Percentiles rank a stretch among this genome's conserved stretches.
Evolutionary conservation across 2,329 filamentous ascomycete species (phyloP).

Genomic region (Ophiosphaerella narmari): DNA sequence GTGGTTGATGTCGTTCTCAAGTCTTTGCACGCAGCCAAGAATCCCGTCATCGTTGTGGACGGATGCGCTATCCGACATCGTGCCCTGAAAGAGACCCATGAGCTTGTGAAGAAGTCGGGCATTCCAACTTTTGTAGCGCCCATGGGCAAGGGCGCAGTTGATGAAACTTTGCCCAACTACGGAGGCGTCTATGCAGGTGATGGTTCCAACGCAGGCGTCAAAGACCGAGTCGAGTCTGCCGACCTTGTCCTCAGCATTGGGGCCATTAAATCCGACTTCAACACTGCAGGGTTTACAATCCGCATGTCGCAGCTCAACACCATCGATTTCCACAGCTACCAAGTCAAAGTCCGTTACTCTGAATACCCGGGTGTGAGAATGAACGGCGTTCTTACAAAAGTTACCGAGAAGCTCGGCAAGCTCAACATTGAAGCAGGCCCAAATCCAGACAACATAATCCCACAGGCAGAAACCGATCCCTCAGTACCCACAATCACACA

Average conservation of each 20-base stretch:
- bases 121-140: slow-evolving; percentile 86
- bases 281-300: slow-evolving; percentile 82
- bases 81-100: slow-evolving; percentile 72
- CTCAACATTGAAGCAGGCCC: slow-evolving; percentile 61
- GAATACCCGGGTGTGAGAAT: slow-evolving; percentile 79
- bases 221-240: slow-evolving; percentile 67
- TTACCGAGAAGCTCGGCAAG: slow-evolving; percentile 63
- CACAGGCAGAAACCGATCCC: slow-evolving; percentile 38
- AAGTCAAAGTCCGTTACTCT: slow-evolving; percentile 75
- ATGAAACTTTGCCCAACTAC: slow-evolving; percentile 76
- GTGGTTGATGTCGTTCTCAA: slow-evolving; percentile 80
- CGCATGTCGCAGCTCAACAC: slow-evolving; percentile 75
- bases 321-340: slow-evolving; percentile 79
- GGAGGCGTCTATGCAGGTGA: slow-evolving; percentile 85
- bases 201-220: slow-evolving; percentile 69
- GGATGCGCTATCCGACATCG: slow-evolving; percentile 80
- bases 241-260: slow-evolving; percentile 75
- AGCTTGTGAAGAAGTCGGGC: slow-evolving; percentile 71
- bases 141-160: slow-evolving; percentile 85
- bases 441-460: slow-evolving; percentile 58
- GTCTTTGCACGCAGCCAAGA: slow-evolving; percentile 72
- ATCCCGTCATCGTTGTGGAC: slow-evolving; percentile 80
- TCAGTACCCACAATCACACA: slow-evolving; percentile 63
- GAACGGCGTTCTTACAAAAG: slow-evolving; percentile 74
- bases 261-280: slow-evolving; percentile 75